Evolutionary conservation across 148 eudicot genomes (phyloP), one percentile per base, ranked within the genome.

Genomic region (Tetragonia tetragonoides): DNA sequence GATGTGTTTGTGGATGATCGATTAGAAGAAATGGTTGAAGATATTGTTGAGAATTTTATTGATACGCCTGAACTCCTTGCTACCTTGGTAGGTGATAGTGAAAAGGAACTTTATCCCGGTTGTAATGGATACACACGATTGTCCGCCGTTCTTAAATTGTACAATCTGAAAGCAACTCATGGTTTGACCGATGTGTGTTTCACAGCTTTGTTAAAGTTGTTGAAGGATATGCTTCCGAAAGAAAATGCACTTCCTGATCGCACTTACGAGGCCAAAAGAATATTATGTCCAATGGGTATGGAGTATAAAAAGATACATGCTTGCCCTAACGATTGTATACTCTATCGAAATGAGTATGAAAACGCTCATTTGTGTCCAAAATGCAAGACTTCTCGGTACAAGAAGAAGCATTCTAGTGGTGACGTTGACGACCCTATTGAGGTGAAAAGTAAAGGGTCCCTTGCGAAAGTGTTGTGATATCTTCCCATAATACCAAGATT

Each of bases 181-280:
- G 72, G 73, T 1, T 77, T 73, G 66, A 77, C 63, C 3, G 65
- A 66, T 51, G 67, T 49, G 49, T 49, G 62, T 10, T 77, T 67
- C 8, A 66, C 64, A 3, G 15, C 7, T 18, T 41, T 77, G 4
- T 39, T 77, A 7, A 49, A 8, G 5, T 34, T 77, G 0, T 18
- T 68, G 28, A 40, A 54, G 8, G 72, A 77, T 37, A 68, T 68
- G 37, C 73, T 77, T 7, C 64, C 51, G 0, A 12, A 77, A 1
- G 54, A 18, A 17, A 67, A 76, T 66, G 59, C 10, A 23, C 62
- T 76, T 17, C 63, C 65, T 4, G 21, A 28, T 3, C 24, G 46
- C 1, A 51, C 53, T 3, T 66, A 76, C 67, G 73, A 54, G n/a
- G 79, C 79, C 7, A 77, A 77, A 18, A 77, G 53, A 38, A 18